Evolutionary conservation across 306 rosid species (phyloP), one percentile per base, ranked within the genome.

Genomic region (Prunus persica): DNA sequence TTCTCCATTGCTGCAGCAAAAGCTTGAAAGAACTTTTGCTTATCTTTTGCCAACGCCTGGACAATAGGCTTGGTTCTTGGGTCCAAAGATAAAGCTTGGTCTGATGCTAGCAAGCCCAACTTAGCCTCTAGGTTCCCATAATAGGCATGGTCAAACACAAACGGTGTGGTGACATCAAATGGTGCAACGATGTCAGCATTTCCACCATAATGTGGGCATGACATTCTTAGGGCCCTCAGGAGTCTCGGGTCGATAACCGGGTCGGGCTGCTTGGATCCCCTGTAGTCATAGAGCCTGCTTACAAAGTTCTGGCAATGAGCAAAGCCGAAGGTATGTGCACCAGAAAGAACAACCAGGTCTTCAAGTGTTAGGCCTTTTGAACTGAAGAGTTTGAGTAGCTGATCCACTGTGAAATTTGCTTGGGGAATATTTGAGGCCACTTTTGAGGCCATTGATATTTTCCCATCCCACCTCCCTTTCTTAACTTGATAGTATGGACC

Each of bases 401-500:
- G 87, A 82, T 90, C 93, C 32, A 90, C 72, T 61, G 97, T 94
- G 72, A 83, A 86, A 79, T 94, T 94, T 80, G 95, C 82, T n/a
- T 56, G 87, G 30, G 97, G 97, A 51, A 94, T 88, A 73, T 94
- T 94, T 51, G 88, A 20, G 2, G 84, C 85, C 57, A 90, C 96
- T 43, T 85, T 81, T 74, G 95, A 88, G 76, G 97, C 98, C 95
- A 74, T 82, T 73, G 98, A 94, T 78, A 82, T 80, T 80, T 75
- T 94, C 25, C 97, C 98, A 82, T 94, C 98, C 97, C 97, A 91
- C 83, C 97, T 86, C 18, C 98, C 98, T 52, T 88, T 90, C 82
- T 77, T 90, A 55, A 91, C 97, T 86, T 82, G 91, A 83, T 94
- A 91, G 81, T 86, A 87, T 4, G 98, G 98, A 16, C 98, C 98